Evolutionary conservation across 192 early-diverging fungal genomes (phyloP), one percentile per base, ranked within the genome.

Genomic region (Jimgerdemannia flammicorona): DNA sequence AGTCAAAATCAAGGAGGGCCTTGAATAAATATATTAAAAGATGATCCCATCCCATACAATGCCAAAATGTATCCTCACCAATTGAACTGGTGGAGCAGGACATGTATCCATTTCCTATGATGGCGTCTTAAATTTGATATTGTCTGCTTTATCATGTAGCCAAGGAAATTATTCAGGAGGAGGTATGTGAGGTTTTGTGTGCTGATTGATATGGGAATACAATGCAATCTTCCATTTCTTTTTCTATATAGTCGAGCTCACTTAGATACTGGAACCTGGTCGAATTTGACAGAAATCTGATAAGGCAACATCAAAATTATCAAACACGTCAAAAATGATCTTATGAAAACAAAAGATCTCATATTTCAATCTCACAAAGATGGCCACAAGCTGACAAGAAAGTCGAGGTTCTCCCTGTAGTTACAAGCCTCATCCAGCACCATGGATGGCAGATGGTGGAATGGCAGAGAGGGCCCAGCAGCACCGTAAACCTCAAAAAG

Each of bases 161-260:
- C 29, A 29, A 29, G 29, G 29, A 29, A 29, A 29, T 29, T 29
- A 29, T 29, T 29, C 29, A 29, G 29, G 1, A 29, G 1, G 29
- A 29, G 29, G 29, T 29, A 29, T 29, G 29, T 29, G 29, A 29
- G 29, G 0, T 29, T 29, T 1, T 1, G 1, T 29, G 1, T 29
- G 1, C 29, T 29, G 29, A 29, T 29, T 29, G 29, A 29, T 0
- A 1, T 29, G 29, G 29, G 29, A 29, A n/a, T n/a, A 29, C 10
- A 70, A 49, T 70, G 94, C 95, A 96, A 17, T 91, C 87, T 64
- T 91, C 88, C 87, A 95, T 90, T 75, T 96, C 91, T 49, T 82
- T 83, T 73, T 91, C 83, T 9, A 94, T 86, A 79, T 92, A 96
- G 29, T 86, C 89, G 18, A 90, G 78, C 42, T 91, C 85, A 39